Evolutionary conservation across 1,284 basidiomycete genomes (phyloP), one percentile per base, ranked within the genome.

Genomic region (Fomes fomentarius): DNA sequence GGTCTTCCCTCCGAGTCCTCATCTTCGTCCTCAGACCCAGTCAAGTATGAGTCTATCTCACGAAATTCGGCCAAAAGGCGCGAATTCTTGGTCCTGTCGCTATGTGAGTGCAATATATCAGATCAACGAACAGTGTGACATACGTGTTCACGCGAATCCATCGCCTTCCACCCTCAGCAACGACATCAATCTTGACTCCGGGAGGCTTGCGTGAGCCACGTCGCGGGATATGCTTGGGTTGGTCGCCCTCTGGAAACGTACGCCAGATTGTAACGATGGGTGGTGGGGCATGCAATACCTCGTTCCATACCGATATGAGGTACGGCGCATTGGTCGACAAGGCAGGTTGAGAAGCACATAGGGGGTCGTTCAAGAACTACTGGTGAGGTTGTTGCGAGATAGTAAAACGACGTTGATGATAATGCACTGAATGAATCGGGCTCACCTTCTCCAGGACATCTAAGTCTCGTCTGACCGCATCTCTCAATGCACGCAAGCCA

Each of bases 141-240:
- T 63, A 93, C 92, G 92, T 94, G 72, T 93, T 94, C 22, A 94
- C 81, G 62, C 91, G 78, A 31, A 91, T 85, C 92, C 91, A 94
- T 9, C 77, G 74, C 26, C 77, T 74, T 0, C 91, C 91, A 48
- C 84, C 81, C 37, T 90, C 81, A 2, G 88, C 85, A 22, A 94
- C 84, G 5, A 94, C 78, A 66, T 95, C 93, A 0, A 94, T 84
- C 62, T 90, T 92, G n/a, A 83, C 77, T 1, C 76, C 76, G 6
- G 74, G 66, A n/a, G 72, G 60, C 60, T 72, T 76, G 46, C 66
- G 65, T 0, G 65, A 56, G 10, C 67, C 64, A 6, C 66, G 58
- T 26, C 57, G 60, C 1, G 60, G 42, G 37, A 66, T 50, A 40
- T 62, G 55, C 64, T 42, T 28, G 60, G 57, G 48, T 22, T 54